Evolutionary conservation across 1,139 yeast genomes (phyloP), one percentile per base, ranked within the genome.

Genomic region (Candida labiduridarum): DNA sequence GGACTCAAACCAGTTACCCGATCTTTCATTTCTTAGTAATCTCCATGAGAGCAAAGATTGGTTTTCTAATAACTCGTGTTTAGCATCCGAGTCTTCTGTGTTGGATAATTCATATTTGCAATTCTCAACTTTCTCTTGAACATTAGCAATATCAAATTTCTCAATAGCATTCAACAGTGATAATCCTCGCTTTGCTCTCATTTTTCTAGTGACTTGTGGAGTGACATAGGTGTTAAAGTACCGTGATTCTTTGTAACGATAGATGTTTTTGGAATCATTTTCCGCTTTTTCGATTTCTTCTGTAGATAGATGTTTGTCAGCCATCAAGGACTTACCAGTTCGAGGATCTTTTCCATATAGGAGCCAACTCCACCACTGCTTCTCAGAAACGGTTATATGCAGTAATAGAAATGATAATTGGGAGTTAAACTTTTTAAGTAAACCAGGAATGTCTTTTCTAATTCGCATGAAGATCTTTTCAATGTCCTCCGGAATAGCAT

Each of bases 201-300:
- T 76, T 51, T 68, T 69, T 36, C 79, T 61, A 0, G 79, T 67
- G 29, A 76, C 63, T 54, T 74, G 79, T 3, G 80, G 80, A 1
- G 81, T 76, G 7, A 69, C 77, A 54, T 69, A 76, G 0, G 67
- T 62, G 51, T 76, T 75, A 64, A 76, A 76, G 53, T 75, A 76
- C 45, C 68, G 61, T 54, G 68, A 69, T 25, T 59, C 67, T 46
- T 71, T 74, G 48, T 58, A 63, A 1, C 78, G 76, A 11, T 63
- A 61, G 10, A 49, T 12, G 2, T 41, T 43, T 4, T 56, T 49
- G 19, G 57, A 58, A 30, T 63, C 62, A 8, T 63, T 63, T 12
- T 59, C 35, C 1, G 50, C 54, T 11, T 50, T 50, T 1, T 46
- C 46, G 33, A 73, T 59, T n/a, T 71, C 72, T 3, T 59, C 65